A percentile compares a stretch with the other conserved stretches of the same genome.
These are phyloP conservation scores for Trichoderma koningiopsis DNA, from an alignment of 2,329 filamentous ascomycete genomes.

Conservation along the genomic window DNA sequence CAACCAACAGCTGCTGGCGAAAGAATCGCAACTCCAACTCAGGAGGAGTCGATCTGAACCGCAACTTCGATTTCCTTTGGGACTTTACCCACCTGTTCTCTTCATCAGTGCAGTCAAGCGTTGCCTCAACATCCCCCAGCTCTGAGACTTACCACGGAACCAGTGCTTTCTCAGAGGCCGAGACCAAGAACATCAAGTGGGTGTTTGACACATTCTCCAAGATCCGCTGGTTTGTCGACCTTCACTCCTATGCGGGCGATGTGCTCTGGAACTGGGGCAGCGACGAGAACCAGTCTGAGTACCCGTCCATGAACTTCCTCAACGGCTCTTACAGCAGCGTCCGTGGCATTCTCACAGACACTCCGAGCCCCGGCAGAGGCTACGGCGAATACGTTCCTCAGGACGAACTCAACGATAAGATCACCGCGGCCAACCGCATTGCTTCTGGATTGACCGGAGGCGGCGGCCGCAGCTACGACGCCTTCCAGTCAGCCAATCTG, in stretches of 20 bases:
- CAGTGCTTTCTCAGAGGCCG: conserved; percentile 56
- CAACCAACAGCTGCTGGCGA: conserved; percentile 54
- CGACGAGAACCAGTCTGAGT: conserved; percentile 52
- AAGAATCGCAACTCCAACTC: conserved; percentile 56
- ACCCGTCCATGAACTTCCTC: conserved; percentile 52
- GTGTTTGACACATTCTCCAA: conserved; percentile 52
- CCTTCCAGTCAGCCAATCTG: conserved; percentile 44
- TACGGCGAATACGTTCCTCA: conserved; percentile 51
- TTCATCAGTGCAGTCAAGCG: conserved; percentile 39
- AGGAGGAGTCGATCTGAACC: conserved; percentile 55
- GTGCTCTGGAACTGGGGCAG: conserved; percentile 61
- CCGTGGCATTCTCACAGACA: conserved; percentile 47
- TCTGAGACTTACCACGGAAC: conserved; percentile 55
- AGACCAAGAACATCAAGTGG: conserved; percentile 57
- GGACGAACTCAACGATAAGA: conserved; percentile 43
- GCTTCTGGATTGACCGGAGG: conserved; percentile 37
- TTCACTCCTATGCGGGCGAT: conserved; percentile 56
- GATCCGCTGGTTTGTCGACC: conserved; percentile 60
- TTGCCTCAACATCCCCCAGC: conserved; percentile 43
- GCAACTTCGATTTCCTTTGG: conserved; percentile 62
- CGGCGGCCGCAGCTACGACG: conserved; percentile 35
- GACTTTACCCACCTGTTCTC: conserved; percentile 51
- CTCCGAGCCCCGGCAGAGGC: conserved; percentile 36
- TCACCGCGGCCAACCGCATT: conserved; percentile 44
- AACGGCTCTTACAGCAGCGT: conserved; percentile 55